Evolutionary conservation across 2,329 filamentous ascomycete species (phyloP), one percentile per base, ranked within the genome.

Genomic region (Penicillium sp.): DNA sequence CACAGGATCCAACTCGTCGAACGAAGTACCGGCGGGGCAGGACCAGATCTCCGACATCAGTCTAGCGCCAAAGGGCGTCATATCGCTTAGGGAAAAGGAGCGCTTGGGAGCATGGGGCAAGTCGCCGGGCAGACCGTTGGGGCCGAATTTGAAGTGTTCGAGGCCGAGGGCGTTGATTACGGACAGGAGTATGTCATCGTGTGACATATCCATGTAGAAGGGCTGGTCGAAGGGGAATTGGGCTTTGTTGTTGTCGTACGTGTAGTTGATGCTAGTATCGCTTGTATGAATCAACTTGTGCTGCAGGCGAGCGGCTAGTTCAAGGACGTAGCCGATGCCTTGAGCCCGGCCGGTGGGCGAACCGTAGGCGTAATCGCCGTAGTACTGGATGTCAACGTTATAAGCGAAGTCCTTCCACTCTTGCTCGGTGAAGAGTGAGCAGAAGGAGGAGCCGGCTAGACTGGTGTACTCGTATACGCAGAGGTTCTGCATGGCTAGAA

Each of bases 21-120:
- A 61, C 1, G 51, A 52, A 1, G 45, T 41, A 9, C 56, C 36
- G 0, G 55, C 49, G 3, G 71, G 66, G 59, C 81, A 84, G 27
- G 78, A 80, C 56, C 83, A 80, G 23, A 82, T 74, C 65, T 84
- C 82, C 1, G 81, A 82, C 37, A 82, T 70, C 24, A 84, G 71
- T 15, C 79, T 75, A 3, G 75, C 81, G 18, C 79, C 80, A 54
- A 84, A 84, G 1, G 82, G 82, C 0, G 80, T 82, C 45, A 84
- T 59, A 39, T 79, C 63, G 2, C 76, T 79, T 7, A 84, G 68
- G 21, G 73, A 68, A 66, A 83, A 83, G 41, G 73, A 73, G 2
- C 78, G 71, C 17, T 78, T 60, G 2, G 39, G 77, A 1, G 78
- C 75, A 18, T 74, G 74, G 7, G 46, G 46, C 7, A 69, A 46